These are phyloP conservation scores for Paradendryphiella salina DNA, from an alignment of 2,329 filamentous ascomycete species.

Conservation along the genomic window DNA sequence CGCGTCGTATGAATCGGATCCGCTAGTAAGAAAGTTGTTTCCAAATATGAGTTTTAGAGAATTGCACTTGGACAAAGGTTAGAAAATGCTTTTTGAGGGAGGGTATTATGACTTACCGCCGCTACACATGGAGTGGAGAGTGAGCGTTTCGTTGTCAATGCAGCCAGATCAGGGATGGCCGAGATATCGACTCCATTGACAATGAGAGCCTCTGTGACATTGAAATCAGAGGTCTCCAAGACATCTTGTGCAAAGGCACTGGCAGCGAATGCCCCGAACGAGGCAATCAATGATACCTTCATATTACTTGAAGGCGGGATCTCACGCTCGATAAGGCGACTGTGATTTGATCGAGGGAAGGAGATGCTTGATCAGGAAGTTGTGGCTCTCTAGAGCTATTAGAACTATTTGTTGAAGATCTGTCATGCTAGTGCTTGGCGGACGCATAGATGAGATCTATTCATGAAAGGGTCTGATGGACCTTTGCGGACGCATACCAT, in stretches of 20 bases:
- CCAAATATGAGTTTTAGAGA: constrained; percentile 31
- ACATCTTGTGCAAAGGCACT: constrained; percentile 10
- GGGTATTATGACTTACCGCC: constrained; percentile 21
- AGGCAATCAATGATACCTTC: constrained; percentile 5
- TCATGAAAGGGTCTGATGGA: no score
- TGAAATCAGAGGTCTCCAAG: constrained; percentile 25
- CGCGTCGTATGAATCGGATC: constrained; percentile 20
- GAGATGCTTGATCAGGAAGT: constrained; percentile 24
- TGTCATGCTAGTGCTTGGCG: no score
- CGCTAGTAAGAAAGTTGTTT: constrained; percentile 17
- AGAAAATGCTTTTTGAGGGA: neutral
- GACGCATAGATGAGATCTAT: no score
- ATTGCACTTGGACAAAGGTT: constrained; percentile 21
- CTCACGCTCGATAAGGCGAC: neutral
- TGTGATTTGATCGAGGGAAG: neutral
- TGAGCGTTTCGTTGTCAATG: neutral
- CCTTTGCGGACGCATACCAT: no score
- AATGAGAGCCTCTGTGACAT: constrained; percentile 24
- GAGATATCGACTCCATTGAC: constrained; percentile 25
- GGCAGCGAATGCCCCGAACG: constrained; percentile 10
- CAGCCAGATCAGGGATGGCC: constrained; percentile 19
- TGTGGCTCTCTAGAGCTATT: neutral
- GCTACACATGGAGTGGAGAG: constrained; percentile 16
- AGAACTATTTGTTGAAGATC: neutral
- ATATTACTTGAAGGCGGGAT: constrained; percentile 2